Base-by-base conservation (phyloP, 2,329 filamentous ascomycete genomes). In the Pezicula carpinea region DNA sequence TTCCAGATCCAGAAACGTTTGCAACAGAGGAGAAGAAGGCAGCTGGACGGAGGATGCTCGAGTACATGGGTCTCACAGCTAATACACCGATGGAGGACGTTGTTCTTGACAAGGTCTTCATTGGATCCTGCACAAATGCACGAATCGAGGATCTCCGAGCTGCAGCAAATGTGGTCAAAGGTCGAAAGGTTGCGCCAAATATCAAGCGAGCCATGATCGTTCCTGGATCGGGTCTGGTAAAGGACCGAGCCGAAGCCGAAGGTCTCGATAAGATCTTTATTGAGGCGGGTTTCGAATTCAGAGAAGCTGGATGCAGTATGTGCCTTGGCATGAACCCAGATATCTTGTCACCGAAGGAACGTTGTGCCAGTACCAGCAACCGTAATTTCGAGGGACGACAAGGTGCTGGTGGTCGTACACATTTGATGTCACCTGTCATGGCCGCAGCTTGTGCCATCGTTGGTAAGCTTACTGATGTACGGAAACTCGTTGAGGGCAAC, bases 311-410 rank as follows among this genome's bases (percentile, higher is more conserved):
- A 42, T 99, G 93, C 79, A 95, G 89, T 53, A 99, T 99, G 93
- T 97, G 93, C 66, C 79, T 99, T 46, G 93, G 93, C 66, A 99
- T 99, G 92, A 99, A 99, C 75, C 92, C 93, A 0, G 93, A 99
- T 66, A 97, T 99, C 54, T 79, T 97, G 39, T 83, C 90, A 2
- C 91, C 93, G 45, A 80, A 86, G 66, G 93, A 99, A 72, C 85
- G 93, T 62, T 97, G 93, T 66, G 93, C 93, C 35, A 92, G 86
- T 64, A 97, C 93, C 42, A 95, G 89, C 53, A 97, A 97, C 73
- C 87, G 93, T 60, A 97, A 97, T 70, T 97, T 97, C 59, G 93
- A 97, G 67, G 93, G 93, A 52, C 85, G 93, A 54, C 93, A 99
- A 71, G 93, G 93, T 64, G 90, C 92, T 51, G 83, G 83, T 53